Evolutionary conservation across 257 asterid species (phyloP), one percentile per base, ranked within the genome.

Genomic region (Jaltomata sinuosa): DNA sequence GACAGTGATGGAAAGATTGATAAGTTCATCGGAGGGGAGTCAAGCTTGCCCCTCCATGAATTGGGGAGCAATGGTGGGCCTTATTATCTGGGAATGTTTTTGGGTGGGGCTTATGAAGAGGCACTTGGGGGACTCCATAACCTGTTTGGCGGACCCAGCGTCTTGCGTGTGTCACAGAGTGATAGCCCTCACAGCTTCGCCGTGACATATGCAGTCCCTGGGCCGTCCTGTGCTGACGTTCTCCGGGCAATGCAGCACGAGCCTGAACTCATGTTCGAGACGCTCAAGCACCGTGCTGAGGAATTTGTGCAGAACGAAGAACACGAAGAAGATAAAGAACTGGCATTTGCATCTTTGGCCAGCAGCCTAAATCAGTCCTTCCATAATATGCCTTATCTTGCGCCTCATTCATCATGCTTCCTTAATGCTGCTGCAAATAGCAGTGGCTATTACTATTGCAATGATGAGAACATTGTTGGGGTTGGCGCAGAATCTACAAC

Each of bases 81-180:
- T 0, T 94, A 97, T 85, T 97, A 91, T 85, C 83, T 95, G 29
- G 99, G 99, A 36, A 97, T 95, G 98, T 95, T 97, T 81, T 87
- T 94, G 74, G 99, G 98, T 5, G 99, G 99, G 84, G 99, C 99
- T 65, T 97, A 97, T 36, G 93, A 95, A 90, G 98, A 97, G 89
- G 97, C 99, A 2, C 92, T 97, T 1, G 99, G 98, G 1, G 98
- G 98, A 6, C 80, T 90, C 64, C 99, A 97, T 89, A 97, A 97
- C 89, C 90, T 97, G 22, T 97, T 97, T 32, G 98, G 97, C 21
- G 95, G 97, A 8, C 97, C 99, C 0, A 95, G 98, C 22, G 93
- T 94, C 2, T 92, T 97, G n/a, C 95, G 96, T 0, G 99, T 95
- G 21, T 88, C 87, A 0, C 98, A 97, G 86, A 89, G 97, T 53